A percentile compares a stretch with the other conserved stretches of the same genome.
These are phyloP conservation scores for Leucocoprinus leucothites DNA, from an alignment of 768 basidiomycete species.

Conservation along the genomic window DNA sequence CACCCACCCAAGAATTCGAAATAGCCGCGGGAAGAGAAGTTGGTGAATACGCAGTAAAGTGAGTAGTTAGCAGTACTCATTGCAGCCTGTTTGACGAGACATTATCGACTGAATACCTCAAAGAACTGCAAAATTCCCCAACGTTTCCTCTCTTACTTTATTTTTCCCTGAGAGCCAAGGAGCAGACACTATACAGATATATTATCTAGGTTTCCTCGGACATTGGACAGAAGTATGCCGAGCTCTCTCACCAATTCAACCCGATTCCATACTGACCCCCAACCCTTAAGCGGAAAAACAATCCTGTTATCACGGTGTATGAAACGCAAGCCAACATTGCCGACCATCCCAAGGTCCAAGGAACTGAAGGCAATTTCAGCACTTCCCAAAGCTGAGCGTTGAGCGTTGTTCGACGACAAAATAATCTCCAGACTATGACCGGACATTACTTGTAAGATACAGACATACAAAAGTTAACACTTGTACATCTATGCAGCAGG, in stretches of 20 bases:
- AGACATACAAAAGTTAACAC: too few species aligned
- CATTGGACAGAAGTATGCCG: conserved; percentile 69
- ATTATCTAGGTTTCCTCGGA: conserved; percentile 85
- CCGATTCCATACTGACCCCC: conserved; percentile 6
- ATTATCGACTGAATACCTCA: background rate
- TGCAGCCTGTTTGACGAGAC: background rate
- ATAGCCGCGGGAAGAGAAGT: conserved; percentile 71
- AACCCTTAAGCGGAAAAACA: conserved; percentile 58
- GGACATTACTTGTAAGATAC: too few species aligned
- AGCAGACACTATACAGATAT: conserved; percentile 71
- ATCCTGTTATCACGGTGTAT: conserved; percentile 83
- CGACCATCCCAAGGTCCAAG: conserved; percentile 84
- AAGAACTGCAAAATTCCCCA: conserved; percentile 85
- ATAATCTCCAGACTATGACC: too few species aligned
- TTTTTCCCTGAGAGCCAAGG: conserved; percentile 82
- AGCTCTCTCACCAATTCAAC: background rate
- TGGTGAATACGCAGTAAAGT: conserved; percentile 86
- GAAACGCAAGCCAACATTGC: conserved; percentile 85
- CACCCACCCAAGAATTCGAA: conserved; percentile 69
- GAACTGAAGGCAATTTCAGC: conserved; percentile 61
- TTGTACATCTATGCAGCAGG: too few species aligned
- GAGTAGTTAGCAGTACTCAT: conserved; percentile 16
- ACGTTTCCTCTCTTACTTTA: conserved; percentile 75
- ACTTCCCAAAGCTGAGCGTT: conserved; percentile 25
- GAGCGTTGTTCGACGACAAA: background rate